Conservation (phyloP, 1,284 basidiomycete genomes). For the Heterobasidion irregulare region DNA sequence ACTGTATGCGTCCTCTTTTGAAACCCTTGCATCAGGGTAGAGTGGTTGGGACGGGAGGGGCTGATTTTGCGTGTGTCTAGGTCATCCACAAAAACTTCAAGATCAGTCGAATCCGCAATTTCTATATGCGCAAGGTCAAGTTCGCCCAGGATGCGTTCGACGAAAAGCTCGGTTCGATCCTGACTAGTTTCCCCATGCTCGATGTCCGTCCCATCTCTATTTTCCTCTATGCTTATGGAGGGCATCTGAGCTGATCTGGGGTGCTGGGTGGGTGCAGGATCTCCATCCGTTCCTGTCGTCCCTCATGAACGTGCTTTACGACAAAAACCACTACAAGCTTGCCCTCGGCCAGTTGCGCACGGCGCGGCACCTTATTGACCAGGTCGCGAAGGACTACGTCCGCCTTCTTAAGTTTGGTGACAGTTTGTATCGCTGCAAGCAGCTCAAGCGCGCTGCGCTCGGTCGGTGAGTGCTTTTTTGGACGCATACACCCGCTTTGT, state of each 20-base stretch:
- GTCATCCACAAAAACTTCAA: slow-evolving; percentile 99
- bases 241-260: background rate
- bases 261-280: slow-evolving; percentile 45
- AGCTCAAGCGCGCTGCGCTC: slow-evolving; percentile 90
- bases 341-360: slow-evolving; percentile 93
- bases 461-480: slow-evolving; percentile 59
- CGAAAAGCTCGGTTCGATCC: slow-evolving; percentile 91
- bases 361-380: slow-evolving; percentile 88
- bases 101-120: slow-evolving; percentile 89
- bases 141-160: slow-evolving; percentile 98
- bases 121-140: slow-evolving; percentile 99
- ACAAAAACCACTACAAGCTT: slow-evolving; percentile 99
- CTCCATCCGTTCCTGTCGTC: slow-evolving; percentile 92
- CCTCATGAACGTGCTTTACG: slow-evolving; percentile 93
- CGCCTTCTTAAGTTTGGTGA: slow-evolving; percentile 94
- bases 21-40: background rate
- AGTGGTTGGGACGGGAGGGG: too few species aligned
- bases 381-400: slow-evolving; percentile 93
- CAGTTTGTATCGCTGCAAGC: slow-evolving; percentile 93
- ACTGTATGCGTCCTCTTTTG: slow-evolving; percentile 51
- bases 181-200: slow-evolving; percentile 94
- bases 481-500: background rate
- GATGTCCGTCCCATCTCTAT: slow-evolving; percentile 52
- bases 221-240: background rate
- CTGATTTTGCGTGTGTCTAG: slow-evolving; percentile 25